phyloP scores from a whole-genome alignment of 2,329 filamentous ascomycete genomes.

The Pezicula rhizophila region DNA sequence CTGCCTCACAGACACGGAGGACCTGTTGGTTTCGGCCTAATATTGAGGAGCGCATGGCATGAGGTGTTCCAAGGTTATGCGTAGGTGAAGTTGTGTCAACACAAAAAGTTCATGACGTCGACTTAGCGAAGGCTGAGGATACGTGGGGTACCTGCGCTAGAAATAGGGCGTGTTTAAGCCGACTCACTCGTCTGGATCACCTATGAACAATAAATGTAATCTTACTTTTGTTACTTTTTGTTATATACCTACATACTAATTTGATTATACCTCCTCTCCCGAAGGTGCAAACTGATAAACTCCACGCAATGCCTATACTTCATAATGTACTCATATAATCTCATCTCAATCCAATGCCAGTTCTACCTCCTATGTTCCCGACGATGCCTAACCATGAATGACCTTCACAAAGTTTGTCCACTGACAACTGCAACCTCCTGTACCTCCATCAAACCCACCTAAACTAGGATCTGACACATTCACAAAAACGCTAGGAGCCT shows the following conservation, averaged over 20 bases:
- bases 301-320: background rate
- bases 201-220: too few relatives aligned
- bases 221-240: too few relatives aligned
- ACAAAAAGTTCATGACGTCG: too few relatives aligned
- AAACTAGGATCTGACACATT: slow-evolving; percentile 37
- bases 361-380: background rate
- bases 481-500: slow-evolving; percentile 29
- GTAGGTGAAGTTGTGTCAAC: too few relatives aligned
- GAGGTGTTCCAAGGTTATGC: too few relatives aligned
- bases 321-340: background rate
- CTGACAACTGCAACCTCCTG: slow-evolving; percentile 54
- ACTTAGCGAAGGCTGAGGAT: too few relatives aligned
- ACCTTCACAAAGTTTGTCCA: slow-evolving; percentile 44
- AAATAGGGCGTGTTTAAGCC: too few relatives aligned
- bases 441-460: slow-evolving; percentile 58
- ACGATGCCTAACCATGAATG: background rate
- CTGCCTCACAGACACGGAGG: slow-evolving; percentile 1
- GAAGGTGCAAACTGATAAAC: background rate
- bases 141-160: too few relatives aligned
- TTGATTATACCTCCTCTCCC: background rate
- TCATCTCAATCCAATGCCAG: background rate
- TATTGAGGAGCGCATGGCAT: slow-evolving; percentile 8
- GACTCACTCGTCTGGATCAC: too few relatives aligned
- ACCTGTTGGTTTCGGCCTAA: slow-evolving; percentile 4
- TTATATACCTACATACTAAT: background rate